Base-by-base conservation (phyloP, 305 asterid genomes). In the Plantago coronopus region DNA sequence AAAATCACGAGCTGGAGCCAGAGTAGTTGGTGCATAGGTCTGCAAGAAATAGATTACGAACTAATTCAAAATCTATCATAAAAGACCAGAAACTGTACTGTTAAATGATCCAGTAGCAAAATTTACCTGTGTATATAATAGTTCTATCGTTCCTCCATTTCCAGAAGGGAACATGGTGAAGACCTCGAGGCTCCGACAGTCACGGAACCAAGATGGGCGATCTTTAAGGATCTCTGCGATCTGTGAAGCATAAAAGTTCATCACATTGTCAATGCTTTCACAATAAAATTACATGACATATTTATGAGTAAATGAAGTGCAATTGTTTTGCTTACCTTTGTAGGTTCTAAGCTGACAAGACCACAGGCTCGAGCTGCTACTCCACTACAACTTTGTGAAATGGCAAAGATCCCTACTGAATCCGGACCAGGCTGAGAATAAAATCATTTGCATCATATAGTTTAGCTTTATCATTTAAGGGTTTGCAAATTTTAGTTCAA, bases 301-400 rank as follows among this genome's bases (percentile, higher is more conserved):
- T 17, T 44, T 15, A 34, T 20, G 47, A 10, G n/a, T 50, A 59
- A 20, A 25, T 3, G 2, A 49, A 21, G 25, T 31, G 18, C 3
- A 59, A 38, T 42, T 38, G 51, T 3, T 46, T 17, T 29, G 59
- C 65, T 69, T 68, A 89, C 98, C 89, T 91, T 91, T 37, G 86
- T 65, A 54, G 97, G 98, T 71, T 88, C 98, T 74, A 91, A 80
- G 79, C 91, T 81, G 66, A 91, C 98, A 80, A 91, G 97, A 79
- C 97, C 95, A 8, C 96, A 91, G 58, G 98, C 96, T 81, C 97
- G 84, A 72, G 98, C 97, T 69, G 98, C 98, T 86, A 81, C 98
- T 74, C 96, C 97, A 76, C 84, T 78, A 71, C 96, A 78, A 69
- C 89, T 85, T 61, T 80, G 96, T 59, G 98, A 88, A 81, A 91